Base-by-base conservation (phyloP, 2,329 filamentous ascomycete species). In the Coccinonectria pachysandricola region DNA sequence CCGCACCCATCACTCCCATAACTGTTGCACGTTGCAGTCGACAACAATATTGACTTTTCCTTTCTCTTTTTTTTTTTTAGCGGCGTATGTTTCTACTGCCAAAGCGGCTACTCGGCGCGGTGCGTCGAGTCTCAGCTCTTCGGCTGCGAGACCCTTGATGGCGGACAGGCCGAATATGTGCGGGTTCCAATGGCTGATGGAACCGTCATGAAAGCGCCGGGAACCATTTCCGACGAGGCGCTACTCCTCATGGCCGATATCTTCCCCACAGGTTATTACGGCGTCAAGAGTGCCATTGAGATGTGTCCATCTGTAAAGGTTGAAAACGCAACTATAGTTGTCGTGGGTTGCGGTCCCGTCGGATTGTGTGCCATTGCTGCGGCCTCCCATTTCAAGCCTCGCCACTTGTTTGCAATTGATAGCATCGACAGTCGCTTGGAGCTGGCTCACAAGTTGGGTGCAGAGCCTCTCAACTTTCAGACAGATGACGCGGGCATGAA, bases 161-260 rank as follows among this genome's bases (percentile, higher is more conserved):
- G 84, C 24, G 81, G 69, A 6, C 84, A 92, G 52, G 84, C 85
- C 16, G 78, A 91, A 54, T 92, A 77, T 49, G 79, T 87, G 26
- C 75, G 84, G 17, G 70, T 93, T 9, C 87, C 87, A 1, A 60
- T 79, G 28, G 86, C 86, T 8, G 85, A 93, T 46, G 74, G 75
- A 18, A 92, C 84, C 1, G 71, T 79, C n/a, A 68, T 86, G 47
- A 79, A 77, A 45, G 78, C 84, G 0, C 54, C 71, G 2, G 71
- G 68, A 7, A 45, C 40, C n/a, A 79, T 92, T 31, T 71, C 78
- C 12, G 78, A 88, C 40, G 70, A 80, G 37, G 75, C 75, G 18
- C 64, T 92, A 24, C 75, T 92, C 6, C 67, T 94, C 14, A 93
- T 94, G 86, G 85, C 83, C 10, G 86, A 94, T 49, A 92, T 94